Base-by-base conservation (phyloP, 78 protist species). In the Speleostelium caveatum region DNA sequence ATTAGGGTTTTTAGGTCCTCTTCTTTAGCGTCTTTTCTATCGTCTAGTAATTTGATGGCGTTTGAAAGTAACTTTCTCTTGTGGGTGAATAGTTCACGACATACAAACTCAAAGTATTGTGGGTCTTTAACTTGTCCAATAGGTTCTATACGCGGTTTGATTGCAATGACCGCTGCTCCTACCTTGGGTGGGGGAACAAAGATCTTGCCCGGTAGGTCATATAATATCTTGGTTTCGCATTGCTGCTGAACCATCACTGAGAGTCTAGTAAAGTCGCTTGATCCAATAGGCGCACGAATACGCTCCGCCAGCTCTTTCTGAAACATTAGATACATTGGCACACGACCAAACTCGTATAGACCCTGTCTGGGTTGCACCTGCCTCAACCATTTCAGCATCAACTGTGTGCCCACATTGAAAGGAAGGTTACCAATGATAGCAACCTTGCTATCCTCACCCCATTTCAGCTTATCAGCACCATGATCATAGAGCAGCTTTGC, bases 161-260 rank as follows among this genome's bases (percentile, higher is more conserved):
- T 39, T 5, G 30, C 39, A 14, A 93, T 53, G 0, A 93, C 93
- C 0, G 55, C 17, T 32, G 94, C 91, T 32, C 68, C 88, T 0
- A 89, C 94, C 38, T 94, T 89, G 3, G 96, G 96, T 10, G 96
- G 80, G 22, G 96, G 96, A 14, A 94, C 94, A 62, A 93, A 93
- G 36, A 59, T 87, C 1, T 41, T 51, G 3, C 86, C 71, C 0
- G 93, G 95, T 56, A 93, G 26, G 8, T 45, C 30, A 17, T 58
- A 68, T 0, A 35, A 17, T 3, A 51, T 24, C 0, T 61, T 73
- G 3, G 67, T 55, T 8, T 28, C 53, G 39, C 60, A 59, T 14
- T 16, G 17, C 21, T 68, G 66, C 45, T 86, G 93, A 19, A 62
- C 51, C 75, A 93, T 75, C 1, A 77, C 86, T 0, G 88, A 65